phyloP scores from a whole-genome alignment of 768 basidiomycete genomes.

The Inosperma sp. region DNA sequence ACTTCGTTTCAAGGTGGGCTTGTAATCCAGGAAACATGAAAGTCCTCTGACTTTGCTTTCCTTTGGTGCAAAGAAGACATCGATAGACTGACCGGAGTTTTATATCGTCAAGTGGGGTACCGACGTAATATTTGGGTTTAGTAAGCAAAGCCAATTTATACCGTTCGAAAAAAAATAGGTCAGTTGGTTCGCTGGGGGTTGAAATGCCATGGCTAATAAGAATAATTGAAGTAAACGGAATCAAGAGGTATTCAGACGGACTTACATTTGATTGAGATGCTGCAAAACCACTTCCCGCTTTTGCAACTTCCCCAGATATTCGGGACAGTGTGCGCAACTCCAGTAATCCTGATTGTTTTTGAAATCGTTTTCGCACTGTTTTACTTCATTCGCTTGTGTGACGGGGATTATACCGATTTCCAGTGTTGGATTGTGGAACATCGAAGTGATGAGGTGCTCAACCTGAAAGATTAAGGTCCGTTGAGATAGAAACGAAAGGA shows the following conservation, averaged over 20 bases:
- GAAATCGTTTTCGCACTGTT: not conserved
- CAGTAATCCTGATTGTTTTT: not conserved
- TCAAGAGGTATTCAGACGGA: too few species aligned
- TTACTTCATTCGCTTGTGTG: not conserved
- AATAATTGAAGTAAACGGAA: not conserved
- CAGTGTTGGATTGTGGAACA: not conserved
- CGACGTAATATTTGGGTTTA: not conserved
- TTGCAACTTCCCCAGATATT: conserved; percentile 1
- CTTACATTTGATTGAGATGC: conserved; percentile 4
- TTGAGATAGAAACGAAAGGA: not conserved
- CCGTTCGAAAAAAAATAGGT: conserved; percentile 3
- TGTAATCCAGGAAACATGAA: too few species aligned
- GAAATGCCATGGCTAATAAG: not conserved
- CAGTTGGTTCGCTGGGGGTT: not conserved
- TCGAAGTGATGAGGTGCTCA: not conserved
- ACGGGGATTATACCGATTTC: not conserved
- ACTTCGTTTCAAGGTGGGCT: too few species aligned
- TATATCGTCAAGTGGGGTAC: too few species aligned
- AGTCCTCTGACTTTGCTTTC: too few species aligned
- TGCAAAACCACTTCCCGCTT: not conserved
- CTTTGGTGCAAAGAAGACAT: too few species aligned
- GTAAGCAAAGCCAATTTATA: not conserved
- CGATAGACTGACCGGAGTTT: too few species aligned
- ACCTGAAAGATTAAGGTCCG: not conserved
- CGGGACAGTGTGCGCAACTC: conserved; percentile 6